These are phyloP conservation scores for Thermochaetoides thermophila DNA, from an alignment of 495 filamentous ascomycete genomes.

Conservation along the genomic window DNA sequence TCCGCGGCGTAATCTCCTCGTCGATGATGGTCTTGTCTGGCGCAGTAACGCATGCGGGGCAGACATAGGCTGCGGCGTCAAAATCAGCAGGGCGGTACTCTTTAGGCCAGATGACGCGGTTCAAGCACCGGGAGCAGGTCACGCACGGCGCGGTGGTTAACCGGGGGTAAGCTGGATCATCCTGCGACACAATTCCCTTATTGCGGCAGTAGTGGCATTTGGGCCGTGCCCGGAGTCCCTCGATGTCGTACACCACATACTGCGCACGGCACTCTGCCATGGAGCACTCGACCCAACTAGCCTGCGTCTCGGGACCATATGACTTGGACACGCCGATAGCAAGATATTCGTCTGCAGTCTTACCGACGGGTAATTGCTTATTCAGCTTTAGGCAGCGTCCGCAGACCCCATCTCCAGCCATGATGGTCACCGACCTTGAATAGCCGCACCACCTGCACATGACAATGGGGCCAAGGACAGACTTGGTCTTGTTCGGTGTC, in stretches of 20 bases:
- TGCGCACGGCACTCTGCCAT: conserved; percentile 26
- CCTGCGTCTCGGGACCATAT: conserved; percentile 10
- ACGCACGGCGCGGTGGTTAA: conserved; percentile 15
- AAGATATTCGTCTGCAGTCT: background rate
- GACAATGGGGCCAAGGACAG: conserved; percentile 21
- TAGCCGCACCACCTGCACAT: conserved; percentile 27
- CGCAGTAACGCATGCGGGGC: conserved; percentile 20
- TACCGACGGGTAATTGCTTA: too few species aligned
- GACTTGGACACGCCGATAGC: conserved; percentile 15
- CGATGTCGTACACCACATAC: conserved; percentile 29
- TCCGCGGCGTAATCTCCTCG: conserved; percentile 16
- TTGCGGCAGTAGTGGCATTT: conserved; percentile 33
- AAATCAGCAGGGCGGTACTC: conserved; percentile 21
- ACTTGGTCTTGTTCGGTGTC: conserved; percentile 26
- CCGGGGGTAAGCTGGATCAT: background rate
- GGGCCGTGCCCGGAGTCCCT: conserved; percentile 22
- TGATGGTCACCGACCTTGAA: conserved; percentile 32
- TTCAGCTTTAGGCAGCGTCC: too few species aligned
- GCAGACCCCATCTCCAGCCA: conserved; percentile 22
- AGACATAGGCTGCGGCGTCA: conserved; percentile 16
- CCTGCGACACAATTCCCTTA: background rate
- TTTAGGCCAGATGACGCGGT: conserved; percentile 27
- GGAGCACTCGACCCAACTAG: conserved; percentile 30
- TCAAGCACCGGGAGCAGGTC: conserved; percentile 26
- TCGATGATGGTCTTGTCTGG: conserved; percentile 16